Evolutionary conservation across 306 rosid genomes (phyloP).

Genomic region (Fragaria nilgerrensis): DNA sequence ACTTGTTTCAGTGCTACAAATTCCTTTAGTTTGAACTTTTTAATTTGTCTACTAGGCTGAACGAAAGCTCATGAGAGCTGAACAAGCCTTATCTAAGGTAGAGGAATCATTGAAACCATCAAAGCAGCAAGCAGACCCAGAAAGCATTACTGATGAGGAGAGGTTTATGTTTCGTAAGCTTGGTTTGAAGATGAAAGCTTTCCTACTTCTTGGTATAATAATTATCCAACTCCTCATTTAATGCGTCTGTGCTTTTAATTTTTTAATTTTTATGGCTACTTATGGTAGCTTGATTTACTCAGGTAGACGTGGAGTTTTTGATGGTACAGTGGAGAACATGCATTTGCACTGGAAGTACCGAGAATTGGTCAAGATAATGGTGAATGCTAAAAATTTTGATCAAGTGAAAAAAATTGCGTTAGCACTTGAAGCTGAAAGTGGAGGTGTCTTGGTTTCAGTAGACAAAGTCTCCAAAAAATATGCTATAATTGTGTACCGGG

Average conservation of each 20-base stretch:
- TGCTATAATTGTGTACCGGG: constrained; percentile 74
- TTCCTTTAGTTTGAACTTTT: constrained; percentile 26
- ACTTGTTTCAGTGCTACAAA: constrained; percentile 9
- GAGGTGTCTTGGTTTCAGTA: constrained; percentile 88
- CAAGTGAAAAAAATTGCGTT: constrained; percentile 79
- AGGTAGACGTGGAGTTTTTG: constrained; percentile 98
- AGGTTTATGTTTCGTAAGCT: constrained; percentile 98
- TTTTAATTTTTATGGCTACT: background rate
- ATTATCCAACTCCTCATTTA: constrained; percentile 18
- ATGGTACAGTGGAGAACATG: constrained; percentile 97
- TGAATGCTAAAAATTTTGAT: constrained; percentile 74
- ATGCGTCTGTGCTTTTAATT: background rate
- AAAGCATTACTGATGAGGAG: constrained; percentile 93
- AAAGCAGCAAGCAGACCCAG: constrained; percentile 63
- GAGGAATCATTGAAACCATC: constrained; percentile 72
- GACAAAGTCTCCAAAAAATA: constrained; percentile 86
- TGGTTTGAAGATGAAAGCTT: constrained; percentile 96
- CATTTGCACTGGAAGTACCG: constrained; percentile 98
- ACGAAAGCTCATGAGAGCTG: constrained; percentile 70
- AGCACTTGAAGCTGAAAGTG: constrained; percentile 96
- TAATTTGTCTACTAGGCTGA: constrained; percentile 58
- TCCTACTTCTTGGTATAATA: constrained; percentile 84
- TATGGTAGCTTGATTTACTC: constrained; percentile 37
- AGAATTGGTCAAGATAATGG: constrained; percentile 81
- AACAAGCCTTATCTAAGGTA: constrained; percentile 70